A percentile compares a stretch with the other conserved stretches of the same genome.
Evolutionary conservation across 371 early-diverging fungal species (phyloP).

Genomic region (Blakeslea trispora): DNA sequence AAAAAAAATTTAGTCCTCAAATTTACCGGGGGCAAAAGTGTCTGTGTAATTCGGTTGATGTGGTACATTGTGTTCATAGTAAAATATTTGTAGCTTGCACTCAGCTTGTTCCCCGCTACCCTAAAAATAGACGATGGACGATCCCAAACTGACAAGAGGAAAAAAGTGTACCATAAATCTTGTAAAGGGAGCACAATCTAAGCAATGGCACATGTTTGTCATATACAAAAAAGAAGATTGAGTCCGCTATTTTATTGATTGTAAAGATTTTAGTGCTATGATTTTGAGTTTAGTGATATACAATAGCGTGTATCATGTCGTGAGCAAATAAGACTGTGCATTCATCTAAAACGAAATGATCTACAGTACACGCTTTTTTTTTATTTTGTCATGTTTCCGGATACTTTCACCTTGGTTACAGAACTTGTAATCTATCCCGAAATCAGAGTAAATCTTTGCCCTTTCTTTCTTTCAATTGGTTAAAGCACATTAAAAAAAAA

Average conservation of each 20-base stretch:
- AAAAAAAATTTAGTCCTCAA: too few species aligned
- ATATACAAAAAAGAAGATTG: slow-evolving; percentile 2
- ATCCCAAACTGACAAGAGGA: not conserved
- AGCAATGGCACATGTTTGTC: slow-evolving; percentile 2
- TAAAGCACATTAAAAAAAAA: too few species aligned
- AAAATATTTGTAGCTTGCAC: not conserved
- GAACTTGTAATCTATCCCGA: not conserved
- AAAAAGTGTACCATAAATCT: not conserved
- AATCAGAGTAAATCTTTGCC: too few species aligned
- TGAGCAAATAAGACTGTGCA: too few species aligned
- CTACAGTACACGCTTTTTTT: too few species aligned
- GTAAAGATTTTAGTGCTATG: too few species aligned
- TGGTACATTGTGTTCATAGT: not conserved
- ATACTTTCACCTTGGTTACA: too few species aligned
- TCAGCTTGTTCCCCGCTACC: not conserved
- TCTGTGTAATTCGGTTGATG: not conserved
- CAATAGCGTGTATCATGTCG: too few species aligned
- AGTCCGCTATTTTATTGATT: too few species aligned
- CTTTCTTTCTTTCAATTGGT: too few species aligned
- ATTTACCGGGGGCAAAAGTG: not conserved
- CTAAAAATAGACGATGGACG: not conserved
- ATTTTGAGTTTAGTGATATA: too few species aligned
- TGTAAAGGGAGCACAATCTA: not conserved
- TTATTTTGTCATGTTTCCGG: not conserved
- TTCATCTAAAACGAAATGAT: too few species aligned